These are phyloP conservation scores for Candida suzukii DNA, from an alignment of 805 yeast species.

Conservation along the genomic window DNA sequence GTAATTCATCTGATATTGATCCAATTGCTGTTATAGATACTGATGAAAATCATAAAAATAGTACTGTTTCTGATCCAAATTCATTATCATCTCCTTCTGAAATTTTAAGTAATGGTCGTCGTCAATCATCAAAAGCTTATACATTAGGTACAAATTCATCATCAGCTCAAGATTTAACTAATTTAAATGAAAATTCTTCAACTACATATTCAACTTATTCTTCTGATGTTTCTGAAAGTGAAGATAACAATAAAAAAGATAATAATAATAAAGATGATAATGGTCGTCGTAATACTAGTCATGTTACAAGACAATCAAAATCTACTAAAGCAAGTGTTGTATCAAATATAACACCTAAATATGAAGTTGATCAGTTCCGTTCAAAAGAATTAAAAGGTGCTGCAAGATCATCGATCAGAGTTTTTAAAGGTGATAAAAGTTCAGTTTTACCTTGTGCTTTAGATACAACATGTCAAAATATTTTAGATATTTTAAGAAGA, in stretches of 20 bases:
- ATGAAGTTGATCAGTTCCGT: constrained; percentile 6
- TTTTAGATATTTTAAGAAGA: constrained; percentile 62
- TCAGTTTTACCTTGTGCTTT: constrained; percentile 72
- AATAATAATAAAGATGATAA: no score
- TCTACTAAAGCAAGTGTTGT: no score
- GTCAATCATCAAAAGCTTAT: not conserved
- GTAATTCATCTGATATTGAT: not conserved
- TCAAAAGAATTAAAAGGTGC: constrained; percentile 22
- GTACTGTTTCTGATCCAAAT: no score
- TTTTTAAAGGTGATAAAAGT: constrained; percentile 78
- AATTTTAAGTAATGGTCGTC: not conserved
- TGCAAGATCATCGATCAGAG: constrained; percentile 42
- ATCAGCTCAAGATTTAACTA: not conserved
- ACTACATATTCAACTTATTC: not conserved
- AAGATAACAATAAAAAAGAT: no score
- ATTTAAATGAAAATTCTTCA: not conserved
- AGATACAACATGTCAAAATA: constrained; percentile 69
- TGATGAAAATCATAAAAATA: no score
- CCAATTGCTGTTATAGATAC: not conserved
- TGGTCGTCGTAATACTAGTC: no score
- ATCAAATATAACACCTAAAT: no score
- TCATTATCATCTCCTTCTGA: not conserved
- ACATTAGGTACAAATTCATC: not conserved
- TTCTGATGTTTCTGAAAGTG: not conserved
- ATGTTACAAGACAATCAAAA: no score